These are phyloP conservation scores for Favolaschia claudopus DNA, from an alignment of 768 basidiomycete genomes.

Conservation along the genomic window DNA sequence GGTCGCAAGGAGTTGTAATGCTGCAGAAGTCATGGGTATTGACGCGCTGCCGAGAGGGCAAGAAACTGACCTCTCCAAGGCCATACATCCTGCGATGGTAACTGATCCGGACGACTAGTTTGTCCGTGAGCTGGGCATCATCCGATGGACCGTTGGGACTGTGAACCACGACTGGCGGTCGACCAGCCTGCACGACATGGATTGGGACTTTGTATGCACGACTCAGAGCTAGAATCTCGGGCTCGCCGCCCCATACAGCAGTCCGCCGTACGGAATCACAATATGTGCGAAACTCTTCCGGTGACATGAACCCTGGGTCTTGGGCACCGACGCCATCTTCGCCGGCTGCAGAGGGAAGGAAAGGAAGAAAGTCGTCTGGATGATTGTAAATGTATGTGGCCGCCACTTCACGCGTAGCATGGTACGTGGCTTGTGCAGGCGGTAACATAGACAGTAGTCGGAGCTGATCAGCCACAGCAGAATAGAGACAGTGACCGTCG, in stretches of 20 bases:
- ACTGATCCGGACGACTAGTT: conserved; percentile 73
- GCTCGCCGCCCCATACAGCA: conserved; percentile 97
- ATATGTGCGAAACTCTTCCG: conserved; percentile 71
- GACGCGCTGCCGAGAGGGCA: not conserved
- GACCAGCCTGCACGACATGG: conserved; percentile 86
- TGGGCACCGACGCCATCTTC: conserved; percentile 74
- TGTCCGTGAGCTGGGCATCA: conserved; percentile 35
- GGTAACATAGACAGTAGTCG: conserved; percentile 73
- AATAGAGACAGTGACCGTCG: conserved; percentile 96
- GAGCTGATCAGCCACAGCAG: conserved; percentile 93
- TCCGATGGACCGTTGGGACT: conserved; percentile 54
- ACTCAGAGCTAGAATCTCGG: conserved; percentile 92
- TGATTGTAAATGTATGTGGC: conserved; percentile 84
- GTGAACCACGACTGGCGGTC: conserved; percentile 86
- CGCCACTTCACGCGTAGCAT: conserved; percentile 69
- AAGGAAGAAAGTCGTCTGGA: conserved; percentile 91
- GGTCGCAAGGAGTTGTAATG: conserved; percentile 90
- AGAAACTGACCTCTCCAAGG: conserved; percentile 82
- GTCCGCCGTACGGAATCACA: conserved; percentile 82
- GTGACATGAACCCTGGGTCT: conserved; percentile 76
- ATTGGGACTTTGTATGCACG: conserved; percentile 85
- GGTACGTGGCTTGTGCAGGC: conserved; percentile 63
- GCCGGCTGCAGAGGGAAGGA: conserved; percentile 77
- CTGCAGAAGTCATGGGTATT: conserved; percentile 45
- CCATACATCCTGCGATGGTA: conserved; percentile 96